Conservation (phyloP, 805 yeast genomes). For the Candida silvatica region DNA sequence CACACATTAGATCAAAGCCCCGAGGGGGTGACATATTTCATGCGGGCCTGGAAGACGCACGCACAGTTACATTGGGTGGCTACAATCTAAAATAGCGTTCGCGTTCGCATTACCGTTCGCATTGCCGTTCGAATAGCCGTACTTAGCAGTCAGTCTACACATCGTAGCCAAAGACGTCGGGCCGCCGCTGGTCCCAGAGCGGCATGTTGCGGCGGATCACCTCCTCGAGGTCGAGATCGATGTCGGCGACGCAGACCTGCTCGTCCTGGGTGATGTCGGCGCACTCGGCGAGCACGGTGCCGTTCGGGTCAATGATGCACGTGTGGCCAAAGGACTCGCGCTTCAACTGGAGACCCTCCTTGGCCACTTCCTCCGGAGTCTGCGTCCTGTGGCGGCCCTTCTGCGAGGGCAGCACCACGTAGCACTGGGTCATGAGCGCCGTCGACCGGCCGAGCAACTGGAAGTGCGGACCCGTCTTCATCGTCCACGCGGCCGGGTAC, state of each 20-base stretch:
- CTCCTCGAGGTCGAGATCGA: constrained; percentile 43
- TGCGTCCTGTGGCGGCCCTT: constrained; percentile 63
- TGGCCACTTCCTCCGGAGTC: constrained; percentile 28
- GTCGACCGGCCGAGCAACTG: constrained; percentile 67
- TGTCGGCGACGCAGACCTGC: constrained; percentile 51
- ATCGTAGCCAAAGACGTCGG: constrained; percentile 45
- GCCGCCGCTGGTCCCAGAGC: constrained; percentile 61
- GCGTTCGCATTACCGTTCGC: too few species aligned
- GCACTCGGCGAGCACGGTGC: constrained; percentile 56
- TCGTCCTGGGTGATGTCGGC: constrained; percentile 33
- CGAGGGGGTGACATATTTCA: too few species aligned
- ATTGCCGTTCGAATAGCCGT: too few species aligned
- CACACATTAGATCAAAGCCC: too few species aligned
- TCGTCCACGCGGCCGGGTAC: constrained; percentile 90
- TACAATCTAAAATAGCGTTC: too few species aligned
- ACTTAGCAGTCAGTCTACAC: too few species aligned
- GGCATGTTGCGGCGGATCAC: constrained; percentile 67
- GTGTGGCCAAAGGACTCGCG: constrained; percentile 84
- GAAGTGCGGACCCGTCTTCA: constrained; percentile 94
- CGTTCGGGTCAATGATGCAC: constrained; percentile 89
- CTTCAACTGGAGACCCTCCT: constrained; percentile 21
- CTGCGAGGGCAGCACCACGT: constrained; percentile 85
- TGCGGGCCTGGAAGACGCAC: too few species aligned
- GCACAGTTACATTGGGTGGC: too few species aligned
- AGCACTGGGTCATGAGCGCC: constrained; percentile 84